Evolutionary conservation across 1,139 yeast genomes (phyloP).

Genomic region (Debaryomyces sp.): DNA sequence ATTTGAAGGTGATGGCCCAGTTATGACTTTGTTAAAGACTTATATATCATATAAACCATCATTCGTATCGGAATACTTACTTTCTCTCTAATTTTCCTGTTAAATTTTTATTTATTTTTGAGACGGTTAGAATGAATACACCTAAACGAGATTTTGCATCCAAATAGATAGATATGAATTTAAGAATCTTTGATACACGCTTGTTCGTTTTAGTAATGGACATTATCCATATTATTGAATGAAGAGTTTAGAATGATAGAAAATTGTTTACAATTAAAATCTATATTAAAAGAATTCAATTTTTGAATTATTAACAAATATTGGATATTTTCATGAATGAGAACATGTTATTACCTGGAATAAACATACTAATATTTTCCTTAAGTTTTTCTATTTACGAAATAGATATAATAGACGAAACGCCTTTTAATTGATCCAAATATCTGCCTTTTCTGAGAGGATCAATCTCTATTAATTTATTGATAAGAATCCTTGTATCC

Average conservation of each 20-base stretch:
- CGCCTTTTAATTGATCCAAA: slow-evolving; percentile 35
- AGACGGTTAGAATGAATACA: background rate
- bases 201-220: background rate
- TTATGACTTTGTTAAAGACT: background rate
- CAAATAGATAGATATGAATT: background rate
- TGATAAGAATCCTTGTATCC: slow-evolving; percentile 32
- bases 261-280: background rate
- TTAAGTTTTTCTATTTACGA: background rate
- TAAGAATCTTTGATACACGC: background rate
- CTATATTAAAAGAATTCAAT: background rate
- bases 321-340: background rate
- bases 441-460: slow-evolving; percentile 72
- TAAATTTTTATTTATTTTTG: background rate
- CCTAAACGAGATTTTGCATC: background rate
- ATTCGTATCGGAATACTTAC: background rate
- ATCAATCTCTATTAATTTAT: slow-evolving; percentile 58
- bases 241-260: background rate
- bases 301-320: background rate
- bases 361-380: too few species aligned
- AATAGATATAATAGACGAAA: slow-evolving; percentile 3
- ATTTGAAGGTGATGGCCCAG: background rate
- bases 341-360: background rate
- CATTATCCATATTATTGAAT: too few species aligned
- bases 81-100: background rate
- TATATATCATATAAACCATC: background rate